phyloP scores from a whole-genome alignment of 345 rosid genomes.

The Erodium maritimum region DNA sequence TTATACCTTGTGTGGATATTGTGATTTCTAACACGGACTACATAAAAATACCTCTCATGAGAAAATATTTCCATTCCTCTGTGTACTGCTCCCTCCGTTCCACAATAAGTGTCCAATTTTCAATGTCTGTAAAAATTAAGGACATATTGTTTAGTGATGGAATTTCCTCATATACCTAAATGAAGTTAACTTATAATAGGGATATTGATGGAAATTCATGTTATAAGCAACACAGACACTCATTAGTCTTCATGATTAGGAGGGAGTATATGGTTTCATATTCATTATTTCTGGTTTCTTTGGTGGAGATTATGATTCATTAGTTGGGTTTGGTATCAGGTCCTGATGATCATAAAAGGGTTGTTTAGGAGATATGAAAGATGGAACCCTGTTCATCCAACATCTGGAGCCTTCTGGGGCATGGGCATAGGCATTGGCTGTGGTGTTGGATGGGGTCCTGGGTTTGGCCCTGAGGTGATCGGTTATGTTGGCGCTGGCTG shows the following conservation, averaged over 20 bases:
- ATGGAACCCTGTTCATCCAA: constrained; percentile 94
- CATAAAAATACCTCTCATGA: too few relatives aligned
- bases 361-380: constrained; percentile 62
- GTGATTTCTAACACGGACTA: neutral
- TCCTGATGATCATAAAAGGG: constrained; percentile 65
- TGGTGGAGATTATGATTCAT: neutral
- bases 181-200: too few relatives aligned
- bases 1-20: neutral
- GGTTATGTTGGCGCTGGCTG: constrained; percentile 93
- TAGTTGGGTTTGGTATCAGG: constrained; percentile 17
- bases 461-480: constrained; percentile 85
- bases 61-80: neutral
- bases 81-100: too few relatives aligned
- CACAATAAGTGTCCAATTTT: too few relatives aligned
- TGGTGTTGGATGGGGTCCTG: constrained; percentile 97
- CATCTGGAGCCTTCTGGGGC: constrained; percentile 86
- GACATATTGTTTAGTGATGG: too few relatives aligned
- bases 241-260: too few relatives aligned
- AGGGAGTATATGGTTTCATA: neutral
- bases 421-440: constrained; percentile 91
- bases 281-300: neutral
- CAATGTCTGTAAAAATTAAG: too few relatives aligned
- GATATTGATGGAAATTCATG: too few relatives aligned
- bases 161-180: too few relatives aligned
- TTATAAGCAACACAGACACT: too few relatives aligned